Conservation (phyloP, 208 protist genomes). For the Trypanosoma boissoni region DNA sequence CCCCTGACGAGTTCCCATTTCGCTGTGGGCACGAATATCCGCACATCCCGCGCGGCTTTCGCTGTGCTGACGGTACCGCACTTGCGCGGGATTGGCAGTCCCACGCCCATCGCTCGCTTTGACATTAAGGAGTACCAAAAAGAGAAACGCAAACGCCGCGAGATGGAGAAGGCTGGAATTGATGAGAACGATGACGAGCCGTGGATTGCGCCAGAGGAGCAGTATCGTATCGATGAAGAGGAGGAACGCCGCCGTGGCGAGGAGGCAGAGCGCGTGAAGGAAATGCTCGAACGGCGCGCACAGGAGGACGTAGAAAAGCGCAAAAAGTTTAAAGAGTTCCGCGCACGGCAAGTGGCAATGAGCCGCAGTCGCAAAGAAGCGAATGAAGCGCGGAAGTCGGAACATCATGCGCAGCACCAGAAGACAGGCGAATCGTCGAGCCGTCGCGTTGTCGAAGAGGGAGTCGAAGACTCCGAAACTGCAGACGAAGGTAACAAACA, state of each 20-base stretch:
- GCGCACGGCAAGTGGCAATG: constrained; percentile 70
- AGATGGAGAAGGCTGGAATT: constrained; percentile 71
- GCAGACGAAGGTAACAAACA: not conserved
- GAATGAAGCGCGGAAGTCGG: constrained; percentile 40
- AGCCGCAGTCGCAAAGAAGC: constrained; percentile 64
- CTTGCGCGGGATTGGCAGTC: constrained; percentile 6
- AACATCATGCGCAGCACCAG: no score
- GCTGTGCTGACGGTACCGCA: not conserved
- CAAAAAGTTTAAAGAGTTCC: constrained; percentile 74
- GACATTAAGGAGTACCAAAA: constrained; percentile 74
- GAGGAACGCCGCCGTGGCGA: constrained; percentile 36
- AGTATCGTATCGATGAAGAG: constrained; percentile 70
- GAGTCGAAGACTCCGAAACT: constrained; percentile 24
- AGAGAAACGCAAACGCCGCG: constrained; percentile 64
- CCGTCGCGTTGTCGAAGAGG: constrained; percentile 22
- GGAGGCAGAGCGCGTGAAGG: constrained; percentile 55
- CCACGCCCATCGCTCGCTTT: constrained; percentile 44
- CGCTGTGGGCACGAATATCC: not conserved
- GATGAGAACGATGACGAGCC: constrained; percentile 47
- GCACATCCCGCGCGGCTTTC: not conserved
- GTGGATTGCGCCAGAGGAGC: constrained; percentile 73
- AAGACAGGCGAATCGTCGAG: constrained; percentile 23
- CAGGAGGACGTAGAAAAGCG: constrained; percentile 67
- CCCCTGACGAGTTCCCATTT: not conserved
- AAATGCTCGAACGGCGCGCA: constrained; percentile 47